Conservation (phyloP, 2,329 filamentous ascomycete genomes). For the Phialemonium atrogriseum region DNA sequence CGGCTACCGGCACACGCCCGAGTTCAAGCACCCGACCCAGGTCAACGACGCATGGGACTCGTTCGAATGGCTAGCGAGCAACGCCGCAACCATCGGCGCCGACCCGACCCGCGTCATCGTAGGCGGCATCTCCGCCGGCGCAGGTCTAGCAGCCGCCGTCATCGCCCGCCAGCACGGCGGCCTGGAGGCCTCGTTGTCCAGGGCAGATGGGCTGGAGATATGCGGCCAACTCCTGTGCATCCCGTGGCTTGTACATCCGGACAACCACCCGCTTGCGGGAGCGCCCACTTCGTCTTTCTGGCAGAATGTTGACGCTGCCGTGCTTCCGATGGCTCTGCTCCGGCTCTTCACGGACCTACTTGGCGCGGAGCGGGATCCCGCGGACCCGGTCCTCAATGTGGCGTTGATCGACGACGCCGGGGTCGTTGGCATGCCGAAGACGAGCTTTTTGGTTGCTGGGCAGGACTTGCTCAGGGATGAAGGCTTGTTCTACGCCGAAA, state of each 20-base stretch:
- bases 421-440: slow-evolving; percentile 14
- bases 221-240: slow-evolving; percentile 36
- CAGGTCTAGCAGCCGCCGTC: slow-evolving; percentile 24
- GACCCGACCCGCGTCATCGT: slow-evolving; percentile 29
- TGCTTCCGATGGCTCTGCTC: slow-evolving; percentile 28
- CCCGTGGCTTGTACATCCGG: slow-evolving; percentile 27
- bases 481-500: slow-evolving; percentile 16
- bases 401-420: slow-evolving; percentile 16
- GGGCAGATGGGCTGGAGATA: neutral
- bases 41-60: slow-evolving; percentile 42
- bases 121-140: slow-evolving; percentile 37
- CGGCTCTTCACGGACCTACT: slow-evolving; percentile 16
- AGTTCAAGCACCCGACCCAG: slow-evolving; percentile 35
- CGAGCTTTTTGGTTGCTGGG: slow-evolving; percentile 16
- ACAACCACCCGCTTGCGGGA: slow-evolving; percentile 22
- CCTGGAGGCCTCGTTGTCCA: slow-evolving; percentile 19
- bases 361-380: slow-evolving; percentile 10
- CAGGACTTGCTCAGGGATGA: slow-evolving; percentile 21
- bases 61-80: slow-evolving; percentile 36
- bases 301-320: slow-evolving; percentile 32
- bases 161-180: too few species aligned
- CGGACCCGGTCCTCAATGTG: slow-evolving; percentile 25
- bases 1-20: slow-evolving; percentile 45
- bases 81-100: slow-evolving; percentile 28
- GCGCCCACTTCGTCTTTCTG: slow-evolving; percentile 26